A percentile compares a stretch with the other conserved stretches of the same genome.
Conservation (phyloP, 768 basidiomycete species). For the Gloeopeniophorella convolvens region DNA sequence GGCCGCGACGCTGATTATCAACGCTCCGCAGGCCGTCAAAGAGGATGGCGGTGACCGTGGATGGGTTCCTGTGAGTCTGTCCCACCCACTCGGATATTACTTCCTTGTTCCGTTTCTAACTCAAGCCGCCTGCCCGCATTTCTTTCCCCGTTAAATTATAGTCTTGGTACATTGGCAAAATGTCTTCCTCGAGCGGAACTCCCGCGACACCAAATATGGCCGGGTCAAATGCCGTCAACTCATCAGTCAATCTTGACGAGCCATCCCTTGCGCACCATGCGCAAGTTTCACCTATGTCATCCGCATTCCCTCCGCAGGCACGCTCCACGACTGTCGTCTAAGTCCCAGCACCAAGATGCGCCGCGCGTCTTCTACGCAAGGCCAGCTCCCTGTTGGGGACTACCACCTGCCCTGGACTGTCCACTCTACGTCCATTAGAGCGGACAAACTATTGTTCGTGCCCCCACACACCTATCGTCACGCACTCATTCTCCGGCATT, state of each 20-base stretch:
- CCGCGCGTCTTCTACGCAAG: not conserved
- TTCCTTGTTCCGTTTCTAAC: constrained; percentile 5
- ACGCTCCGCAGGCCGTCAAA: constrained; percentile 70
- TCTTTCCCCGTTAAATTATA: constrained; percentile 24
- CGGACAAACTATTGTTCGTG: no score
- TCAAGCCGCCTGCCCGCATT: not conserved
- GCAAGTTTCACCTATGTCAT: constrained; percentile 72
- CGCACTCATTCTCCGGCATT: not conserved
- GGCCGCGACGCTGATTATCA: constrained; percentile 17
- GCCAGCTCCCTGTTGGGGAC: not conserved
- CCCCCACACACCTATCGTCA: no score
- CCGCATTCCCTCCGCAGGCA: constrained; percentile 57
- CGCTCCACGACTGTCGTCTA: constrained; percentile 21
- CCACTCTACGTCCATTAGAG: no score
- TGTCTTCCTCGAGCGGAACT: constrained; percentile 38
- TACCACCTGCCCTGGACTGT: not conserved
- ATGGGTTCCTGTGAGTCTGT: constrained; percentile 78
- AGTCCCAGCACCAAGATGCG: not conserved
- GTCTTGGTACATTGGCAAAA: constrained; percentile 96
- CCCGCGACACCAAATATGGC: constrained; percentile 44
- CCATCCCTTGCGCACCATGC: constrained; percentile 37
- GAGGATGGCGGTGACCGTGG: constrained; percentile 90
- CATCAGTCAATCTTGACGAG: constrained; percentile 23
- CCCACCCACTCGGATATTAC: not conserved
- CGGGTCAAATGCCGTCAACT: constrained; percentile 24